Conservation (phyloP, 345 rosid species). For the Ceriops zippeliana region DNA sequence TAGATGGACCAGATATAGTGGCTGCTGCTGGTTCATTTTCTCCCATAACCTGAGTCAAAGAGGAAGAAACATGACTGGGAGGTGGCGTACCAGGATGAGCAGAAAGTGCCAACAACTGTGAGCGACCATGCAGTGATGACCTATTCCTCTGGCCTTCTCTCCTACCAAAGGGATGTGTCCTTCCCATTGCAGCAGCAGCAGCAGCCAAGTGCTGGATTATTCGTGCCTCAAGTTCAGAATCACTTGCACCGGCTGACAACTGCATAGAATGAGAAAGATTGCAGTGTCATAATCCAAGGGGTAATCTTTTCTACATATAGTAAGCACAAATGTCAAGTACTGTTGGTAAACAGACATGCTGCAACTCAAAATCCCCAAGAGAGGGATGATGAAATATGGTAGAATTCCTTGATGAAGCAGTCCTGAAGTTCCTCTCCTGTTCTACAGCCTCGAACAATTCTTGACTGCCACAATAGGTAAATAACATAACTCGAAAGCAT, state of each 20-base stretch:
- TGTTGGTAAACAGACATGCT: constrained; percentile 20
- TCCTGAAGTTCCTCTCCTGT: constrained; percentile 28
- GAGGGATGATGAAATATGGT: constrained; percentile 29
- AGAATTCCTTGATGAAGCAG: constrained; percentile 21
- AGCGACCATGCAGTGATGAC: constrained; percentile 22
- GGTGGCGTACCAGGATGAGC: constrained; percentile 27
- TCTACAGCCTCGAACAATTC: constrained; percentile 34
- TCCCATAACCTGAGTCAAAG: constrained; percentile 28
- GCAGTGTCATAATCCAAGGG: neutral
- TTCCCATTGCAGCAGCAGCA: constrained; percentile 44
- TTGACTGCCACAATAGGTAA: constrained; percentile 20
- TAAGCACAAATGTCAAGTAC: neutral
- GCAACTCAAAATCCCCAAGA: constrained; percentile 31
- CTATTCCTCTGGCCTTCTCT: constrained; percentile 31
- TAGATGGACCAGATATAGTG: constrained; percentile 14
- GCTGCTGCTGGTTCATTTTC: constrained; percentile 33
- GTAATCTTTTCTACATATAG: neutral
- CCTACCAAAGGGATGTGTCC: constrained; percentile 25
- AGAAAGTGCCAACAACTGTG: constrained; percentile 31
- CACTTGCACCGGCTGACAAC: constrained; percentile 27
- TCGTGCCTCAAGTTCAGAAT: constrained; percentile 31
- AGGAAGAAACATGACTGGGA: constrained; percentile 32
- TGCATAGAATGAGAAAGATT: constrained; percentile 7
- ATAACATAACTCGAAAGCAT: neutral
- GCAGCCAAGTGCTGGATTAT: constrained; percentile 47